Evolutionary conservation across 1,284 basidiomycete species (phyloP).

Genomic region (Marasmius fiardii): DNA sequence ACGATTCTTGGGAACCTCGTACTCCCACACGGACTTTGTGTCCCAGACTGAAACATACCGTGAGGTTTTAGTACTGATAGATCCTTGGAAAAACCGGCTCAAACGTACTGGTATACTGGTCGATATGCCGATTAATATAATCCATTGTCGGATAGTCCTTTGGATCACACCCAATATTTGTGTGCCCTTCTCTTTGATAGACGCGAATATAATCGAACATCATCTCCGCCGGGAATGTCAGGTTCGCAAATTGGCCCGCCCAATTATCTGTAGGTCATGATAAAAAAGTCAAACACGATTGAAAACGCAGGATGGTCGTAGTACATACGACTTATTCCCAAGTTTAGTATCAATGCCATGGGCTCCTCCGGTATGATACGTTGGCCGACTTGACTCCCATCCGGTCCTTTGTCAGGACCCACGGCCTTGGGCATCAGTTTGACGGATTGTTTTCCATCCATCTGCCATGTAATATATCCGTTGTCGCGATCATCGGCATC

Average conservation of each 20-base stretch:
- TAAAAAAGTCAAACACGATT: too few relatives aligned
- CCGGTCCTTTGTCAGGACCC: conserved; percentile 28
- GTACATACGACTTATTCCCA: conserved; percentile 60
- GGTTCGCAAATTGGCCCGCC: conserved; percentile 42
- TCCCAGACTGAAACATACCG: not conserved
- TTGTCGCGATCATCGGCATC: conserved; percentile 49
- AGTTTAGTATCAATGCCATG: conserved; percentile 61
- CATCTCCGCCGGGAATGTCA: conserved; percentile 65
- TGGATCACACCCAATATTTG: conserved; percentile 55
- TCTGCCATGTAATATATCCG: conserved; percentile 69
- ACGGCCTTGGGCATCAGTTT: conserved; percentile 59
- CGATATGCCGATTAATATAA: conserved; percentile 58
- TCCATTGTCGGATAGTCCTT: conserved; percentile 53
- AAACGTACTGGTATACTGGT: conserved; percentile 38
- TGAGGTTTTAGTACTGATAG: too few relatives aligned
- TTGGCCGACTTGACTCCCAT: conserved; percentile 47
- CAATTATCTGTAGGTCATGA: conserved; percentile 34
- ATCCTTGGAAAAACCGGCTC: not conserved
- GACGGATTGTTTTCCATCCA: conserved; percentile 47
- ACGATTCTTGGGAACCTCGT: not conserved
- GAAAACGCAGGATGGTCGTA: not conserved
- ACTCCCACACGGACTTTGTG: not conserved
- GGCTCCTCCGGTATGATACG: conserved; percentile 76
- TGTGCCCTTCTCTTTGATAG: conserved; percentile 57
- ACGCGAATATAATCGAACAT: conserved; percentile 69